A percentile compares a stretch with the other conserved stretches of the same genome.
Conservation (phyloP, 2,329 filamentous ascomycete species). For the Pezicula carpinea region DNA sequence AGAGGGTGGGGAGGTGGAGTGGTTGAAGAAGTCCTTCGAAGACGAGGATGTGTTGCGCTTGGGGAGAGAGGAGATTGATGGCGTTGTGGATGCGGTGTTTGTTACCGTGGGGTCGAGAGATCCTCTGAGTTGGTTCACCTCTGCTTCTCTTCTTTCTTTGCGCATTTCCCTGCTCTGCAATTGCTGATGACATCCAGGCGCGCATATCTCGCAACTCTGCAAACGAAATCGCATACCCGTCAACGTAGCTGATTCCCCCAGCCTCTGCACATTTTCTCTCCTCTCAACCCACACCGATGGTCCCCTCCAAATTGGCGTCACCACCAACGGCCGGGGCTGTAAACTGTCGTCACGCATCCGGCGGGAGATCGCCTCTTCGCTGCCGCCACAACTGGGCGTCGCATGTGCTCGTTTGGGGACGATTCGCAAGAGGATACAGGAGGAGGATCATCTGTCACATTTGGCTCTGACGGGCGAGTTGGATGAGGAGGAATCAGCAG, state of each 20-base stretch:
- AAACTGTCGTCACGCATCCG: slow-evolving; percentile 87
- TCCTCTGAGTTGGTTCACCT: slow-evolving; percentile 30
- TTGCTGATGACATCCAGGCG: slow-evolving; percentile 36
- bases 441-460: slow-evolving; percentile 57
- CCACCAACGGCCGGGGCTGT: slow-evolving; percentile 90
- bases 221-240: slow-evolving; percentile 78
- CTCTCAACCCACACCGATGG: slow-evolving; percentile 87
- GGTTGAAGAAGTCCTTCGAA: slow-evolving; percentile 61
- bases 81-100: slow-evolving; percentile 87
- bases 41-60: slow-evolving; percentile 69
- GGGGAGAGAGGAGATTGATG: slow-evolving; percentile 73
- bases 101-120: slow-evolving; percentile 60
- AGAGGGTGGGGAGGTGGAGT: slow-evolving; percentile 60
- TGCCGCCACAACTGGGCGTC: slow-evolving; percentile 70
- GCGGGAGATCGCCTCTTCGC: slow-evolving; percentile 75
- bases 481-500: slow-evolving; percentile 54
- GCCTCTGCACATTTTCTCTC: slow-evolving; percentile 83
- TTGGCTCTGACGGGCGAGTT: slow-evolving; percentile 26
- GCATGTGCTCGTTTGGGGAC: slow-evolving; percentile 76
- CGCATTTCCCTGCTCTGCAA: background rate
- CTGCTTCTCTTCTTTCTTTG: background rate
- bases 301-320: slow-evolving; percentile 89
- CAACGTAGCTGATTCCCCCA: slow-evolving; percentile 84
- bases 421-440: slow-evolving; percentile 65
- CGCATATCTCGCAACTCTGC: slow-evolving; percentile 71